These are phyloP conservation scores for Penicillium brasilianum DNA, from an alignment of 2,329 filamentous ascomycete species.

Conservation along the genomic window DNA sequence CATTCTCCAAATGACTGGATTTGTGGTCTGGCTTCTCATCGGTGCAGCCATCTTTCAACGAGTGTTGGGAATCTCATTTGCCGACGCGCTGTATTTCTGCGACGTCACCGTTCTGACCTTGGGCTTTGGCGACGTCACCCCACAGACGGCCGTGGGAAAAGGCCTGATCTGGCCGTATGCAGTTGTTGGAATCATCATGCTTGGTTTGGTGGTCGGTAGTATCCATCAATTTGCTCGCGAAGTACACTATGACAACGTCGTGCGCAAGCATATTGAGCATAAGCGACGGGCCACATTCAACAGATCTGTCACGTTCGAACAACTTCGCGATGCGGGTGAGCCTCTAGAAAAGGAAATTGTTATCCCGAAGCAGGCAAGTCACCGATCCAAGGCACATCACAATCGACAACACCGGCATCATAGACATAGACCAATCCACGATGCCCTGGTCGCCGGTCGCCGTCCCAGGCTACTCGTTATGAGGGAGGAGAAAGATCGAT, in stretches of 20 bases:
- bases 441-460: constrained; percentile 27
- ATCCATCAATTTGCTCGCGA: constrained; percentile 71
- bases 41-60: constrained; percentile 76
- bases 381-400: constrained; percentile 12
- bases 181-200: constrained; percentile 79
- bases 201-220: constrained; percentile 81
- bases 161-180: constrained; percentile 83
- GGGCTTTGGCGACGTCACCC: constrained; percentile 67
- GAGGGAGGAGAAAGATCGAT: constrained; percentile 71
- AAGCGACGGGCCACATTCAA: constrained; percentile 60
- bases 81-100: constrained; percentile 80
- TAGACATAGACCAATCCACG: constrained; percentile 25
- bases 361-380: constrained; percentile 7
- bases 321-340: constrained; percentile 34
- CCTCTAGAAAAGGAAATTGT: not conserved
- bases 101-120: constrained; percentile 70
- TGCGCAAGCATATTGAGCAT: constrained; percentile 63
- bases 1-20: constrained; percentile 87
- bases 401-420: constrained; percentile 4
- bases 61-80: constrained; percentile 75
- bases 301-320: constrained; percentile 54
- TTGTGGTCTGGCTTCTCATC: constrained; percentile 78
- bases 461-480: constrained; percentile 60
- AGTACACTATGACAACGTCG: constrained; percentile 65
- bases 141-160: constrained; percentile 62